Conservation (phyloP, 2,329 filamentous ascomycete species). For the Ceratocystis cacaofunesta region DNA sequence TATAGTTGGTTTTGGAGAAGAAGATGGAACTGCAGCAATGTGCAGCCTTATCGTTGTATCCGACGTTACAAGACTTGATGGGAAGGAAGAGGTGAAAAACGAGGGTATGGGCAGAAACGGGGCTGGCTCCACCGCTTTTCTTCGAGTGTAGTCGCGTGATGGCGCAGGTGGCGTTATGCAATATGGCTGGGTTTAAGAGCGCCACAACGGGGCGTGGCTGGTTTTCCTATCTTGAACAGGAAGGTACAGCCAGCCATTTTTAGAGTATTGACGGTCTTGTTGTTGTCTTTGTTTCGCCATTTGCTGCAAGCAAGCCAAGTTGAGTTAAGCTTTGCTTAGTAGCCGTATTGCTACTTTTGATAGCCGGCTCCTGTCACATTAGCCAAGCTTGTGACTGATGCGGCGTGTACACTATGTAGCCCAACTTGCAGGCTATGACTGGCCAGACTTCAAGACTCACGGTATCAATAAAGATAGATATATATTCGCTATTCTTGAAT, state of each 20-base stretch:
- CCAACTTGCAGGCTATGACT: too few relatives aligned
- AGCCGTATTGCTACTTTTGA: too few relatives aligned
- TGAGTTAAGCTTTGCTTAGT: too few relatives aligned
- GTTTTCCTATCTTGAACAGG: background rate
- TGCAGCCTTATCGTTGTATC: slow-evolving; percentile 9
- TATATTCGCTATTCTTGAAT: background rate
- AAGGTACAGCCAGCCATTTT: background rate
- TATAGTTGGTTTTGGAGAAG: background rate
- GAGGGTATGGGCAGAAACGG: slow-evolving; percentile 7
- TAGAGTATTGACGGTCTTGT: background rate
- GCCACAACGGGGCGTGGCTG: background rate
- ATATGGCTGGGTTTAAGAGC: background rate
- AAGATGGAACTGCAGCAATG: background rate
- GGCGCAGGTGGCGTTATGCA: background rate
- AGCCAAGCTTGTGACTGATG: background rate
- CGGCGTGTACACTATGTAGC: too few relatives aligned
- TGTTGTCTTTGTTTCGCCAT: background rate
- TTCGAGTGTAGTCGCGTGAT: background rate
- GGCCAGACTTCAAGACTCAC: too few relatives aligned
- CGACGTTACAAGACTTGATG: background rate
- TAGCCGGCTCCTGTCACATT: too few relatives aligned
- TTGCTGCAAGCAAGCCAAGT: background rate
- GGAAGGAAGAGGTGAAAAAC: slow-evolving; percentile 6
- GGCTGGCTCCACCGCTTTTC: background rate
- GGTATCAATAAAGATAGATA: too few relatives aligned